phyloP scores from a whole-genome alignment of 75 land plant genomes.

The Azolla pinnata region DNA sequence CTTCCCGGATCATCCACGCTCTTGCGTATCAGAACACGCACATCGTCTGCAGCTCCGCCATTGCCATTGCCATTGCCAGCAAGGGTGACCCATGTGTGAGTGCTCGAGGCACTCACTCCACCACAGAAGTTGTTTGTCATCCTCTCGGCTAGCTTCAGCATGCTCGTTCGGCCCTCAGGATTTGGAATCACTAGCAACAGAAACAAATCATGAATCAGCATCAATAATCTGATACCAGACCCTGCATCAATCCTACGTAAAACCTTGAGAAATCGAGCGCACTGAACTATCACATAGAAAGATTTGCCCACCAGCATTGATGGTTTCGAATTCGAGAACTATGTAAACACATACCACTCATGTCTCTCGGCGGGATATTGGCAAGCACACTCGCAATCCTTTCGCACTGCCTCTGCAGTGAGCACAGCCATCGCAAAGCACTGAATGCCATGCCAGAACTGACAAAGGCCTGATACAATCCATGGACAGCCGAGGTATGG shows the following conservation, averaged over 20 bases:
- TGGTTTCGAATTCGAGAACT: background rate
- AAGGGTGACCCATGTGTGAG: slow-evolving; percentile 62
- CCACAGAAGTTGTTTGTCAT: slow-evolving; percentile 86
- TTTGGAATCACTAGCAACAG: background rate
- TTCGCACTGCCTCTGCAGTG: slow-evolving; percentile 64
- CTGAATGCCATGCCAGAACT: slow-evolving; percentile 60
- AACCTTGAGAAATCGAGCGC: background rate
- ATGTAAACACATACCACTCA: slow-evolving; percentile 31
- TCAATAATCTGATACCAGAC: background rate
- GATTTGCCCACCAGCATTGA: background rate
- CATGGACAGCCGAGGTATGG: slow-evolving; percentile 47
- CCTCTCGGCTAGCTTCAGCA: slow-evolving; percentile 67
- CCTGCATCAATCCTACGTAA: background rate
- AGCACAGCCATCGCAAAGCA: slow-evolving; percentile 67
- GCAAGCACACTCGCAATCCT: slow-evolving; percentile 62
- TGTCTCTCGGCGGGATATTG: slow-evolving; percentile 43
- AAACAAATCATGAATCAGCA: background rate
- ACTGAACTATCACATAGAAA: background rate
- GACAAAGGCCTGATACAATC: slow-evolving; percentile 46
- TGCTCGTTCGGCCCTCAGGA: slow-evolving; percentile 14
- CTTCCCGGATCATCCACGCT: slow-evolving; percentile 81
- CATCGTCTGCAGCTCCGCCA: slow-evolving; percentile 51
- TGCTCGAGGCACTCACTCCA: slow-evolving; percentile 68
- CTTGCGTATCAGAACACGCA: slow-evolving; percentile 82
- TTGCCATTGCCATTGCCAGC: slow-evolving; percentile 16